Evolutionary conservation across 805 yeast genomes (phyloP).

Genomic region (Teunomyces gatunensis): DNA sequence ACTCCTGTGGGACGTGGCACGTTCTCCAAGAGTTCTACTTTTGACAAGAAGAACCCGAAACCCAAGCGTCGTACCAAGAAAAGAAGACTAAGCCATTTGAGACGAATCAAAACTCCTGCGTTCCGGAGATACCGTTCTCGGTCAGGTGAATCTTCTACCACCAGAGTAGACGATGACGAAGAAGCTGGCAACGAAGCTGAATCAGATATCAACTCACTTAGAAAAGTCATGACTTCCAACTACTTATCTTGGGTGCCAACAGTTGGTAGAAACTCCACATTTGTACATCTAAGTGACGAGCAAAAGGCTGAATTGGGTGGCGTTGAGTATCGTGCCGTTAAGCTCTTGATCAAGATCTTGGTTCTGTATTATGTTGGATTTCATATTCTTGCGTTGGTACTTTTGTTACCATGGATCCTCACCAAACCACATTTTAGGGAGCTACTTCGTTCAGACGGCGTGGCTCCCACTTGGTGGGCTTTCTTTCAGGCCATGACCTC

Average conservation of each 20-base stretch:
- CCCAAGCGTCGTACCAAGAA: slow-evolving; percentile 2
- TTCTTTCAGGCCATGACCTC: slow-evolving; percentile 76
- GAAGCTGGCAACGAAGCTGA: slow-evolving; percentile 14
- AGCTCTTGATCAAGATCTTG: slow-evolving; percentile 66
- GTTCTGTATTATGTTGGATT: slow-evolving; percentile 72
- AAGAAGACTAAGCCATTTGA: slow-evolving; percentile 6
- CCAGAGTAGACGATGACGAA: slow-evolving; percentile 12
- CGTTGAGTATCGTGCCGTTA: slow-evolving; percentile 89
- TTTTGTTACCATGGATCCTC: slow-evolving; percentile 58
- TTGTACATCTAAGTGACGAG: slow-evolving; percentile 72
- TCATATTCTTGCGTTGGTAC: slow-evolving; percentile 52
- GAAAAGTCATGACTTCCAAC: slow-evolving; percentile 46
- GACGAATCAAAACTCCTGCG: slow-evolving; percentile 10
- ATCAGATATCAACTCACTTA: slow-evolving; percentile 11
- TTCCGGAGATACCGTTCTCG: slow-evolving; percentile 9
- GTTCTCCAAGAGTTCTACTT: slow-evolving; percentile 43
- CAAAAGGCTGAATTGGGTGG: slow-evolving; percentile 97
- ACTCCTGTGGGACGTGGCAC: slow-evolving; percentile 14
- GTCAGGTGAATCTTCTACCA: slow-evolving; percentile 10
- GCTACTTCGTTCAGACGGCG: slow-evolving; percentile 52
- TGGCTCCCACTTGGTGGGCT: slow-evolving; percentile 90
- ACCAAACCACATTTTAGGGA: slow-evolving; percentile 39
- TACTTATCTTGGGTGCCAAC: slow-evolving; percentile 91
- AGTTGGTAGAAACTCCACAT: slow-evolving; percentile 89
- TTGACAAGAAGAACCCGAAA: slow-evolving; percentile 36